phyloP scores from a whole-genome alignment of 805 yeast species.

The Nematodospora valgi region DNA sequence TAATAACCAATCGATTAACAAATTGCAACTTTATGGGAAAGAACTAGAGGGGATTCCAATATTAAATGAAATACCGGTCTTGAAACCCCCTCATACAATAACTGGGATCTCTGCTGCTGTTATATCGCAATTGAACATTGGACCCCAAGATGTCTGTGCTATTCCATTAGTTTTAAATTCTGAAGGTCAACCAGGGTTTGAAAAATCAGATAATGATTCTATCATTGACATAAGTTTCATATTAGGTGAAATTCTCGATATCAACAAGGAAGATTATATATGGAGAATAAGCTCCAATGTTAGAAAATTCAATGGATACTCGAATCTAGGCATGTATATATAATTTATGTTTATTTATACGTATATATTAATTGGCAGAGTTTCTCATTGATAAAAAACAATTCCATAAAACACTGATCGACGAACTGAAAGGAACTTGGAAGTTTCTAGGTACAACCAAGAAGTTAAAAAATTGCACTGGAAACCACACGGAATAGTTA shows the following conservation, averaged over 20 bases:
- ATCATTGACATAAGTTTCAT: constrained; percentile 31
- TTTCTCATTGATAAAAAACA: constrained; percentile 84
- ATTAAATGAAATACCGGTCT: constrained; percentile 17
- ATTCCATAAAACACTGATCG: constrained; percentile 88
- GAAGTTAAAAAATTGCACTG: constrained; percentile 75
- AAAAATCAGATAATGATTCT: constrained; percentile 46
- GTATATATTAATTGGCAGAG: constrained; percentile 15
- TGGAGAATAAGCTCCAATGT: constrained; percentile 16
- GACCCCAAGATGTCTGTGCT: constrained; percentile 1
- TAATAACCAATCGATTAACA: constrained; percentile 25
- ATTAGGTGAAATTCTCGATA: constrained; percentile 11
- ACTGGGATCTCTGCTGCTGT: constrained; percentile 56
- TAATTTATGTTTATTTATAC: not conserved
- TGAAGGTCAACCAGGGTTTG: constrained; percentile 62
- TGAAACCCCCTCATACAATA: constrained; percentile 60
- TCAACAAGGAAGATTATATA: constrained; percentile 10
- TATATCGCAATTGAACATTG: constrained; percentile 20
- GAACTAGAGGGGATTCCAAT: not conserved
- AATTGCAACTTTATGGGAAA: constrained; percentile 13
- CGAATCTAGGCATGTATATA: constrained; percentile 29
- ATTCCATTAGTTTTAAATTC: constrained; percentile 42
- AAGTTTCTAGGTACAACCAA: constrained; percentile 62
- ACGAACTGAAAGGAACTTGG: constrained; percentile 91
- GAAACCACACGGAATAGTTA: constrained; percentile 77
- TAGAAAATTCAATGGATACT: constrained; percentile 21